A percentile compares a stretch with the other conserved stretches of the same genome.
Evolutionary conservation across 2,329 filamentous ascomycete species (phyloP).

Genomic region (Aspergillus luchuensis): DNA sequence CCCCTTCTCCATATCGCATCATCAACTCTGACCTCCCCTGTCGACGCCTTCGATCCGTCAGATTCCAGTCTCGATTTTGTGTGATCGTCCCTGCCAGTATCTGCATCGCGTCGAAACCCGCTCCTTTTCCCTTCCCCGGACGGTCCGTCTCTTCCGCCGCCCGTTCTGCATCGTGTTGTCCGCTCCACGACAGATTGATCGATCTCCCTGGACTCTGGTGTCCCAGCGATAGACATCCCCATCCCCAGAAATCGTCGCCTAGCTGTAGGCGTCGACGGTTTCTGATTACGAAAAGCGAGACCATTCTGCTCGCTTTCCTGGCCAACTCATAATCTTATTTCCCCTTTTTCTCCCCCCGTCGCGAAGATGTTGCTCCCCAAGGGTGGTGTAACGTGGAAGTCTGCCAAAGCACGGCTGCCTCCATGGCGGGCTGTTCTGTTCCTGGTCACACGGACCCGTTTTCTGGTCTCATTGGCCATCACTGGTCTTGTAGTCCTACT

Average conservation of each 20-base stretch:
- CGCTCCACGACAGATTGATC: slow-evolving; percentile 10
- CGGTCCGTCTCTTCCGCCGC: slow-evolving; percentile 2
- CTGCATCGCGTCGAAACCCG: not conserved
- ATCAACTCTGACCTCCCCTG: not conserved
- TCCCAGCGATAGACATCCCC: slow-evolving; percentile 5
- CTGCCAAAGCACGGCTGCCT: slow-evolving; percentile 75
- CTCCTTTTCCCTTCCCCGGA: not conserved
- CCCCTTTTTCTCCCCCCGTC: not conserved
- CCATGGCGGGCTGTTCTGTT: slow-evolving; percentile 71
- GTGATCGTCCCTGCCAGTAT: not conserved
- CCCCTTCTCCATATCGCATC: slow-evolving; percentile 18
- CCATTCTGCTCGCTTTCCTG: not conserved
- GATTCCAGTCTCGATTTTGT: not conserved
- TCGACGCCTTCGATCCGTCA: slow-evolving; percentile 4
- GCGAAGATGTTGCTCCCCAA: slow-evolving; percentile 82
- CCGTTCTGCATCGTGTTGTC: slow-evolving; percentile 1
- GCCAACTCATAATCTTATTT: not conserved
- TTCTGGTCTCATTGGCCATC: slow-evolving; percentile 72
- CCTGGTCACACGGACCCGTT: slow-evolving; percentile 74
- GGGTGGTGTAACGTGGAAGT: slow-evolving; percentile 89
- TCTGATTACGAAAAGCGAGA: not conserved
- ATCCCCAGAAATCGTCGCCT: slow-evolving; percentile 19
- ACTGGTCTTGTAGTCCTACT: slow-evolving; percentile 73
- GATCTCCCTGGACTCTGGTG: slow-evolving; percentile 7
- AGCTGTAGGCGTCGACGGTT: slow-evolving; percentile 12